Evolutionary conservation across 306 rosid species (phyloP).

Genomic region (Acacia crassicarpa): DNA sequence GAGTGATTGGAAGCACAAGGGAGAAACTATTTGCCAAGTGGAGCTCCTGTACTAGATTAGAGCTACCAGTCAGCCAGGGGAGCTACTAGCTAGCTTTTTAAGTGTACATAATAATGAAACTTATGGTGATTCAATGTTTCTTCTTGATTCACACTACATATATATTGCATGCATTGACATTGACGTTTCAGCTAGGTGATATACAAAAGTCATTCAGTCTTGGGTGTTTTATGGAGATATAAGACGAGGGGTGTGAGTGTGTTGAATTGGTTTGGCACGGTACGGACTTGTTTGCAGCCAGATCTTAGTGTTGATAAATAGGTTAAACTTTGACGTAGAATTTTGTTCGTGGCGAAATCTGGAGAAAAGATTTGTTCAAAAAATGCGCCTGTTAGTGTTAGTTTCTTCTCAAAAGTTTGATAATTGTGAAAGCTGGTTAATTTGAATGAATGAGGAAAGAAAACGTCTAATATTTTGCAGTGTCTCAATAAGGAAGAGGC

Average conservation of each 20-base stretch:
- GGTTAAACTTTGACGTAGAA: too few species aligned
- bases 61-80: neutral
- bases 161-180: neutral
- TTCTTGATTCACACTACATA: neutral
- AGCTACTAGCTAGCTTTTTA: conserved; percentile 12
- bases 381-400: neutral
- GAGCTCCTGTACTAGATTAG: conserved; percentile 14
- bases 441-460: neutral
- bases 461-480: neutral
- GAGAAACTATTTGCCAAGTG: neutral
- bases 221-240: neutral
- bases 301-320: neutral
- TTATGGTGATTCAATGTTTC: conserved; percentile 13
- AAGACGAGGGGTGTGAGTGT: neutral
- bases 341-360: neutral
- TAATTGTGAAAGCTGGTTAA: neutral
- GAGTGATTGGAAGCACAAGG: conserved; percentile 2
- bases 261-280: neutral
- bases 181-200: neutral
- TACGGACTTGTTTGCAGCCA: neutral
- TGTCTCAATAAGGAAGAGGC: neutral
- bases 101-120: conserved; percentile 28
- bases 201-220: neutral
- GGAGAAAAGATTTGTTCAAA: neutral
- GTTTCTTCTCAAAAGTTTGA: neutral